A percentile compares a stretch with the other conserved stretches of the same genome.
Conservation (phyloP, 306 rosid genomes). For the Macrotyloma uniflorum region DNA sequence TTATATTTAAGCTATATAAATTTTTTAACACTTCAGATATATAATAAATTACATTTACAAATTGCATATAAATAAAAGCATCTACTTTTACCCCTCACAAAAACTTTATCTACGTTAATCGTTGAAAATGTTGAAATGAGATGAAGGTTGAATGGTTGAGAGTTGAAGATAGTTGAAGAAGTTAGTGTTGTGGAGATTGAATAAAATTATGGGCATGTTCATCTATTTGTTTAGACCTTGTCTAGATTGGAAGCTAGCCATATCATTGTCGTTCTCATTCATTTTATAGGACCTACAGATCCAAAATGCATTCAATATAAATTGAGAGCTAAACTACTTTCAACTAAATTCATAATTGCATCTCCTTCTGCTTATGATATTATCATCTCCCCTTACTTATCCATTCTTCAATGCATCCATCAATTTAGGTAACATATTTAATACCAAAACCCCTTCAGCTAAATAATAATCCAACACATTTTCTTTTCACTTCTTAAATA, state of each 20-base stretch:
- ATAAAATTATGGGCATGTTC: slow-evolving; percentile 35
- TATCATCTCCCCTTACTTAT: slow-evolving; percentile 21
- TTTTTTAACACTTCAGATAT: too few relatives aligned
- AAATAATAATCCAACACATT: too few relatives aligned
- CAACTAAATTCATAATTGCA: slow-evolving; percentile 56
- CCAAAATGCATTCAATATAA: slow-evolving; percentile 40
- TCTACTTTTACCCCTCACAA: not conserved
- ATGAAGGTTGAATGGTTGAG: not conserved
- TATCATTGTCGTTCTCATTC: slow-evolving; percentile 38
- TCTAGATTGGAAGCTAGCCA: slow-evolving; percentile 15
- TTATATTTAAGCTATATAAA: too few relatives aligned
- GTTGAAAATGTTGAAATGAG: not conserved
- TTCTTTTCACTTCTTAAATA: too few relatives aligned
- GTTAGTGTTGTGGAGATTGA: slow-evolving; percentile 22
- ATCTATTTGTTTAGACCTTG: slow-evolving; percentile 26
- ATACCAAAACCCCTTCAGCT: slow-evolving; percentile 31
- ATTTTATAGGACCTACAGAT: slow-evolving; percentile 36
- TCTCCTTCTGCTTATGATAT: not conserved
- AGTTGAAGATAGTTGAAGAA: not conserved
- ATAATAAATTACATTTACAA: too few relatives aligned
- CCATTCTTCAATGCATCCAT: slow-evolving; percentile 34
- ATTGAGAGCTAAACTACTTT: slow-evolving; percentile 47
- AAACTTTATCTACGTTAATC: not conserved
- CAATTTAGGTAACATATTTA: slow-evolving; percentile 58
- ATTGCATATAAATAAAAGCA: too few relatives aligned